These are phyloP conservation scores for Tritrichomonas musculus DNA, from an alignment of 208 protist species.

Conservation along the genomic window DNA sequence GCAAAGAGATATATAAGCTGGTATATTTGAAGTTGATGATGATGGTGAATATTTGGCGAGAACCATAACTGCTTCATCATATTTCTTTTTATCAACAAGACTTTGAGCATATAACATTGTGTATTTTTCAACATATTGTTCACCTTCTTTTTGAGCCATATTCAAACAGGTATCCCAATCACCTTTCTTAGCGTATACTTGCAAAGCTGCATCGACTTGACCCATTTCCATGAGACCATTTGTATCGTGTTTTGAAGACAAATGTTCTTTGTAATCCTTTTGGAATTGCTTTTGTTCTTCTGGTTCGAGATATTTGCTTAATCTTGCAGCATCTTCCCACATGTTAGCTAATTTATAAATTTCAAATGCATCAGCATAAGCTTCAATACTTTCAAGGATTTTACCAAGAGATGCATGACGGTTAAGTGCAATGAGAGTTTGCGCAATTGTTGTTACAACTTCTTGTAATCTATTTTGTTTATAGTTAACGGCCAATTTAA, in stretches of 20 bases:
- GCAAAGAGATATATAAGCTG: neutral
- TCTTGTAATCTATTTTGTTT: neutral
- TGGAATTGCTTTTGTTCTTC: neutral
- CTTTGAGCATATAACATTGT: constrained; percentile 30
- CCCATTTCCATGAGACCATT: neutral
- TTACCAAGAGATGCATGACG: neutral
- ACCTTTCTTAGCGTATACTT: neutral
- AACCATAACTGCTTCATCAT: neutral
- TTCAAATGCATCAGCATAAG: neutral
- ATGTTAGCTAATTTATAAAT: neutral
- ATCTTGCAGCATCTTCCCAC: neutral
- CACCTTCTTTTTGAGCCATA: neutral
- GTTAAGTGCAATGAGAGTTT: neutral
- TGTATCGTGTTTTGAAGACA: neutral
- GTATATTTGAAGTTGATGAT: neutral
- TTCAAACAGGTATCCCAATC: neutral
- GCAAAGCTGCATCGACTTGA: neutral
- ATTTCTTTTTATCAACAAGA: neutral
- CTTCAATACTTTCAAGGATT: constrained; percentile 19
- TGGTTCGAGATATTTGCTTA: neutral
- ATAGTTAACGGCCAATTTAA: neutral
- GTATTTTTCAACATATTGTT: constrained; percentile 28
- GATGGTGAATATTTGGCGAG: constrained; percentile 11
- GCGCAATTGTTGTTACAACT: neutral
- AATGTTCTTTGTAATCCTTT: neutral